phyloP scores from a whole-genome alignment of 2,329 filamentous ascomycete genomes.

The Cytospora mali region DNA sequence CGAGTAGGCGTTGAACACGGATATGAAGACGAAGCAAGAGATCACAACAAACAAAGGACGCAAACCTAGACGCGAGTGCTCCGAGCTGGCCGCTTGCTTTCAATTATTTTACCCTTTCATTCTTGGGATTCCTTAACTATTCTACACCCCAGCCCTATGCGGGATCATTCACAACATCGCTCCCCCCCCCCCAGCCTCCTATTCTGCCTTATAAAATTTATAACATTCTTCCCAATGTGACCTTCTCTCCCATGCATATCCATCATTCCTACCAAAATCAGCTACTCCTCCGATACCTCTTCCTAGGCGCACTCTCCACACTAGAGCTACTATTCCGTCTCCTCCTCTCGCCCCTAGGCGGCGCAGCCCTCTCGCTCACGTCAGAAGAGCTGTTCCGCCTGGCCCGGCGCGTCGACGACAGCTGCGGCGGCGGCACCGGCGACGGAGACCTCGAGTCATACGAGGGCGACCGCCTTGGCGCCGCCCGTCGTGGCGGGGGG shows the following conservation, averaged over 20 bases:
- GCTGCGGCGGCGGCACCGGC: conserved; percentile 14
- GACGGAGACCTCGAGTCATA: conserved; percentile 19
- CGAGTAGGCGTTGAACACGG: neutral
- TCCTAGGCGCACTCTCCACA: conserved; percentile 24
- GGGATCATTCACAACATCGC: neutral
- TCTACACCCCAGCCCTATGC: neutral
- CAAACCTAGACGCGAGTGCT: neutral
- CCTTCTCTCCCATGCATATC: neutral
- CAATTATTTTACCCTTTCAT: neutral
- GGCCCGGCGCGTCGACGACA: conserved; percentile 7
- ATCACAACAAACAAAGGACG: neutral
- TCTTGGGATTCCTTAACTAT: neutral
- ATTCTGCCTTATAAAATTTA: too few relatives aligned
- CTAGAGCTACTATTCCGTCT: conserved; percentile 27
- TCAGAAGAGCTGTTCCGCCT: conserved; percentile 22
- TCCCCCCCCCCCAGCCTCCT: neutral
- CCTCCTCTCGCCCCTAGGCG: conserved; percentile 20
- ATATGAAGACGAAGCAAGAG: neutral
- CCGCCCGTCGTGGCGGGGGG: conserved; percentile 13
- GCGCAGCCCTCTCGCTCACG: conserved; percentile 11
- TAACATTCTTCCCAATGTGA: too few relatives aligned
- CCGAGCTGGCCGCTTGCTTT: neutral
- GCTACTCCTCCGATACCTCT: conserved; percentile 24
- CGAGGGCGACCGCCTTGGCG: conserved; percentile 10
- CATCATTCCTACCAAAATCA: neutral